Conservation (phyloP, 1,284 basidiomycete genomes). For the Jaminaea rosea region DNA sequence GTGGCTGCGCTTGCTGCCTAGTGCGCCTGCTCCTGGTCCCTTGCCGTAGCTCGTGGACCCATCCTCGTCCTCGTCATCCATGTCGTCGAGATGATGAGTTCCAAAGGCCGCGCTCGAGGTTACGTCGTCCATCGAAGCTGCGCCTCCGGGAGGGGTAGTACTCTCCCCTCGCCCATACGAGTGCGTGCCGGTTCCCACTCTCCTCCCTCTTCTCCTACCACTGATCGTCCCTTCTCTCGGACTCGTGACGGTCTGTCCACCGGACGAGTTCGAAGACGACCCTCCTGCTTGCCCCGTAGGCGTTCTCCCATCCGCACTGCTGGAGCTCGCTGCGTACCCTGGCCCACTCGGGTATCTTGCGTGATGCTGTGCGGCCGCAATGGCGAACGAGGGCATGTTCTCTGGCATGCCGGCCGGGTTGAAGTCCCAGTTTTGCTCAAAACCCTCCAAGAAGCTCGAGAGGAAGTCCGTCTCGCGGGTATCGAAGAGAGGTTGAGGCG, state of each 20-base stretch:
- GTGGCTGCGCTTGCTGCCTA: neutral
- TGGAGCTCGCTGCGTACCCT: no score
- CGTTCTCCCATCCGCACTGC: neutral
- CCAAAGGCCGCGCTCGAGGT: slow-evolving; percentile 6
- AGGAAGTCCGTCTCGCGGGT: slow-evolving; percentile 28
- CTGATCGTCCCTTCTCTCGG: no score
- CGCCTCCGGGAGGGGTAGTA: no score
- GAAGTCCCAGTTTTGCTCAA: slow-evolving; percentile 33
- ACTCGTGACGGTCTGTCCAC: no score
- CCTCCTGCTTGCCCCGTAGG: neutral
- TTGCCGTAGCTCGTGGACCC: neutral
- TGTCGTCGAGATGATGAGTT: slow-evolving; percentile 17
- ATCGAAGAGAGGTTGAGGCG: slow-evolving; percentile 20
- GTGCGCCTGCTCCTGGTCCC: neutral
- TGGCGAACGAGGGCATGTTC: slow-evolving; percentile 37
- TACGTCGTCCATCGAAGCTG: no score
- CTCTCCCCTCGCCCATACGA: no score
- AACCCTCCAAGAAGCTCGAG: slow-evolving; percentile 32
- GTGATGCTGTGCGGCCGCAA: slow-evolving; percentile 21
- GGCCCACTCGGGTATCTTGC: no score
- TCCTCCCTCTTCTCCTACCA: no score
- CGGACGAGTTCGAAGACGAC: no score
- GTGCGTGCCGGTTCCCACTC: no score
- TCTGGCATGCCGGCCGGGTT: slow-evolving; percentile 33
- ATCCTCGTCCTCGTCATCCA: neutral